phyloP scores from a whole-genome alignment of 2,329 filamentous ascomycete species.

The Ophiostoma himal-ulmi region DNA sequence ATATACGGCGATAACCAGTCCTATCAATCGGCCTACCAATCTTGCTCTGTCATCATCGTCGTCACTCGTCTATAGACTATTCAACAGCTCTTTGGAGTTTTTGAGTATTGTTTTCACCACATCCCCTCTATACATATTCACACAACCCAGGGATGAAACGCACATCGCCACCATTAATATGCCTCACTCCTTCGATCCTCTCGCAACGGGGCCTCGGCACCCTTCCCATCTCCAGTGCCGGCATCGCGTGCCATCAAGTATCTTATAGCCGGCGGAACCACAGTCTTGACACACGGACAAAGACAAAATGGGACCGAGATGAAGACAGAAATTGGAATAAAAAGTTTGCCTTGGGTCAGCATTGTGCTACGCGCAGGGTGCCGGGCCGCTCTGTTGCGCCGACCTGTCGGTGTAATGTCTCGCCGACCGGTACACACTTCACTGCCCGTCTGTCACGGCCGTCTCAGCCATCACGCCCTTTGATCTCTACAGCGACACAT shows the following conservation, averaged over 20 bases:
- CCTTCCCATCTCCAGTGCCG: not conserved
- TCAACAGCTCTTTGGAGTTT: not conserved
- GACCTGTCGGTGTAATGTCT: constrained; percentile 13
- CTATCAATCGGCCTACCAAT: not conserved
- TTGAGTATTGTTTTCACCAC: constrained; percentile 1
- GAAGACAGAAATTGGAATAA: not conserved
- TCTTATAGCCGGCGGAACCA: not conserved
- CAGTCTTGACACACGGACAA: not conserved
- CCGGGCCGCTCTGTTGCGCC: constrained; percentile 11
- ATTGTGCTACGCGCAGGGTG: not conserved
- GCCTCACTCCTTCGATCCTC: constrained; percentile 31
- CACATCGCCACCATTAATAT: constrained; percentile 16
- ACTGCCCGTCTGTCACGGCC: constrained; percentile 19
- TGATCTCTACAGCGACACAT: not conserved
- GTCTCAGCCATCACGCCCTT: not conserved
- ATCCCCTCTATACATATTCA: too few relatives aligned
- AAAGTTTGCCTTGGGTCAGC: not conserved
- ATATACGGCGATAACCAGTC: constrained; percentile 7
- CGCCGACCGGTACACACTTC: not conserved
- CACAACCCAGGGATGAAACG: not conserved
- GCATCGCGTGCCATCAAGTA: not conserved
- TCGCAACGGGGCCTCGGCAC: constrained; percentile 15
- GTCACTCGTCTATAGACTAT: not conserved
- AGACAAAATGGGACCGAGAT: not conserved
- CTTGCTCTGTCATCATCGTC: not conserved